A percentile compares a stretch with the other conserved stretches of the same genome.
These are phyloP conservation scores for Cercospora zeae-maydis DNA, from an alignment of 2,329 filamentous ascomycete genomes.

Conservation along the genomic window DNA sequence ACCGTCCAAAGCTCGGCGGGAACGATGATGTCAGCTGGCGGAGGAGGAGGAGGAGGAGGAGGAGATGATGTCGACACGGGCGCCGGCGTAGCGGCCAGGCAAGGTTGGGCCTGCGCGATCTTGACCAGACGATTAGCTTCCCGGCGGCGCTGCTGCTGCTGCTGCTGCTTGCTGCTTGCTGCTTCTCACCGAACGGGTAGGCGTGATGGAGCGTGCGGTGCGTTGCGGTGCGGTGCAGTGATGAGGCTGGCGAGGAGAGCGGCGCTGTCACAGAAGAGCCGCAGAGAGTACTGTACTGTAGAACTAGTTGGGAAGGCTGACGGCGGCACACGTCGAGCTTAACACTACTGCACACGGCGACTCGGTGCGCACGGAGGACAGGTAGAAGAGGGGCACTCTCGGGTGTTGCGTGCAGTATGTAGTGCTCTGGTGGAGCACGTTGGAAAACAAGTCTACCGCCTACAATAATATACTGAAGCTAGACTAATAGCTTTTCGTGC, in stretches of 20 bases:
- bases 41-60: not conserved
- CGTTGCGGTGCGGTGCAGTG: not conserved
- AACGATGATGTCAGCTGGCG: conserved; percentile 7
- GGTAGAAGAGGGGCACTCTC: not conserved
- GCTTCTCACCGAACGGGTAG: not conserved
- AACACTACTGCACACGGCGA: not conserved
- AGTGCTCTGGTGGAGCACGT: conserved; percentile 5
- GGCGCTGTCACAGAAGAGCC: not conserved
- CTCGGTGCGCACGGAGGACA: not conserved
- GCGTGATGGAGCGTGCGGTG: not conserved
- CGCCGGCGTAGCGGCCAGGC: not conserved
- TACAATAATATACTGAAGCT: conserved; percentile 12
- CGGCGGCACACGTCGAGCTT: not conserved
- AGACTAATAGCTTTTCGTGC: conserved; percentile 11
- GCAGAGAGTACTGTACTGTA: no score
- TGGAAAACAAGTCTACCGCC: conserved; percentile 2
- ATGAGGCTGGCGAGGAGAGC: not conserved
- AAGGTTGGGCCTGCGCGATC: conserved; percentile 1
- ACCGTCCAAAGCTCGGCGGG: not conserved
- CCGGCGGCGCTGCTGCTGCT: not conserved
- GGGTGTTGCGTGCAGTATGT: not conserved
- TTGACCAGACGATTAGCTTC: conserved; percentile 2
- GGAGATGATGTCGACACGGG: conserved; percentile 5
- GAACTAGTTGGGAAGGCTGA: not conserved
- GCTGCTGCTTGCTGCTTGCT: not conserved